phyloP scores from a whole-genome alignment of 192 early-diverging fungal species.

The Dissophora globulifera region DNA sequence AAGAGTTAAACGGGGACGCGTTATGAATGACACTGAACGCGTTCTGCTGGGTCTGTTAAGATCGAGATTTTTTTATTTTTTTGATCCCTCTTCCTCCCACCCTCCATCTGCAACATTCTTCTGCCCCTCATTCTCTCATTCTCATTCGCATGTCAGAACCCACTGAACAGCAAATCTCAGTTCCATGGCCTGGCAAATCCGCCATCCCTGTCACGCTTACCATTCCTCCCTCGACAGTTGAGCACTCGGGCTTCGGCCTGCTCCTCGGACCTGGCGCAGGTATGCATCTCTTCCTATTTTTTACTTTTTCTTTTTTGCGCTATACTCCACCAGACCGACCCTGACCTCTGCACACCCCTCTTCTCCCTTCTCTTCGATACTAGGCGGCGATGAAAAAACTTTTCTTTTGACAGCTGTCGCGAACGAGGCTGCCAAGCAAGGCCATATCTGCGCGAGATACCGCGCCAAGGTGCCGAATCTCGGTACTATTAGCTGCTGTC shows the following conservation, averaged over 20 bases:
- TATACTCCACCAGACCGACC: too few relatives aligned
- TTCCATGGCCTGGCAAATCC: constrained; percentile 30
- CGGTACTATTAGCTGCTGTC: too few relatives aligned
- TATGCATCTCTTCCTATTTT: neutral
- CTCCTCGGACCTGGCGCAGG: constrained; percentile 47
- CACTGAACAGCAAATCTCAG: constrained; percentile 32
- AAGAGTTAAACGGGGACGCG: too few relatives aligned
- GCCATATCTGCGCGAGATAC: constrained; percentile 45
- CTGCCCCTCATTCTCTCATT: neutral
- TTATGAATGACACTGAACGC: too few relatives aligned
- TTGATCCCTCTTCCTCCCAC: neutral
- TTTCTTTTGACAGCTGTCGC: constrained; percentile 25
- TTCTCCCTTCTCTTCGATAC: neutral
- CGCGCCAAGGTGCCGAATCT: constrained; percentile 39
- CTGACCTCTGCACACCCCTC: too few relatives aligned
- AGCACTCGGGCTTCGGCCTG: constrained; percentile 36
- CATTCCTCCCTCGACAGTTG: constrained; percentile 15
- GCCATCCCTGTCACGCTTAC: constrained; percentile 41
- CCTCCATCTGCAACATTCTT: neutral
- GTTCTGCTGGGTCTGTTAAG: too few relatives aligned
- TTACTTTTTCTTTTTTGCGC: neutral
- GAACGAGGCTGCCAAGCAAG: constrained; percentile 26
- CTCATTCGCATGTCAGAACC: constrained; percentile 27
- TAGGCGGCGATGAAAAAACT: constrained; percentile 45
- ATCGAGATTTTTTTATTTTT: too few relatives aligned